phyloP scores from a whole-genome alignment of 225 moss, liverwort and hornwort genomes.

The Anthoceros angustus region DNA sequence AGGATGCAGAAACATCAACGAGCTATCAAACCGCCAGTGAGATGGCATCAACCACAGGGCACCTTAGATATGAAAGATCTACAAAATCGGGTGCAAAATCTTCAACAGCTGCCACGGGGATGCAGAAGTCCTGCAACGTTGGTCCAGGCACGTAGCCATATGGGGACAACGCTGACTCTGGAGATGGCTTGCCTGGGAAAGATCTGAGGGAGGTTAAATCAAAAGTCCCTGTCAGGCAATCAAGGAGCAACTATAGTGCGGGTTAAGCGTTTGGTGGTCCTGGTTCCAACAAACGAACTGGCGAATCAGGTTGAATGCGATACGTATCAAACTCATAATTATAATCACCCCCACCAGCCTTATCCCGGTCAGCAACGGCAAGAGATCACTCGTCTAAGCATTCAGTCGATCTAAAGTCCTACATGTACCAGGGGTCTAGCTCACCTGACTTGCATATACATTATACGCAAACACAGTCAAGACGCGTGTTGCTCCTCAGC shows the following conservation, averaged over 20 bases:
- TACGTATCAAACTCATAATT: not conserved
- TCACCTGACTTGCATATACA: too few relatives aligned
- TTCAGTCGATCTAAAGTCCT: too few relatives aligned
- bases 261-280: conserved; percentile 66
- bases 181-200: conserved; percentile 14
- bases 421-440: too few relatives aligned
- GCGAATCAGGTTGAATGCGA: conserved; percentile 52
- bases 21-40: not conserved
- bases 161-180: not conserved
- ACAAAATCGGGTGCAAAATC: not conserved
- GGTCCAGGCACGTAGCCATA: not conserved
- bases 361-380: too few relatives aligned
- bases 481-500: not conserved
- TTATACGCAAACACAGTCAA: too few relatives aligned
- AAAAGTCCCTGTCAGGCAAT: conserved; percentile 47
- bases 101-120: not conserved
- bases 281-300: conserved; percentile 94
- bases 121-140: too few relatives aligned
- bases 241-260: conserved; percentile 66
- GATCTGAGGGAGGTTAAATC: conserved; percentile 6
- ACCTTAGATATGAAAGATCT: not conserved
- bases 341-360: not conserved
- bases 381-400: too few relatives aligned
- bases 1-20: too few relatives aligned
- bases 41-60: not conserved